Conservation (phyloP, 225 moss, liverwort and hornwort genomes). For the Neckera pumila region DNA sequence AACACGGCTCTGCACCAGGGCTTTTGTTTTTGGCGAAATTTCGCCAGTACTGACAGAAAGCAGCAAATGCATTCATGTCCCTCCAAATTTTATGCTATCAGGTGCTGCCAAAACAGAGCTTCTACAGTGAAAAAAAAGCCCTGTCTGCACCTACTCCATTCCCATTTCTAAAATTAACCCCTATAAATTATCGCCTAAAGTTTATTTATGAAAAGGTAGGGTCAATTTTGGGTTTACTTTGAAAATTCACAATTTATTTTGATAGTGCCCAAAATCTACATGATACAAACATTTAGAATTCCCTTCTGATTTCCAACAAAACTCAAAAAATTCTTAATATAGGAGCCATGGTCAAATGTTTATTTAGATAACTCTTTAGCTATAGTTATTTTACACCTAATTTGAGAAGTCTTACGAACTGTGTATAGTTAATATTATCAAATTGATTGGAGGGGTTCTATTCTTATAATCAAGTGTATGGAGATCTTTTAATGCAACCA, state of each 20-base stretch:
- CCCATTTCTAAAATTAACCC: background rate
- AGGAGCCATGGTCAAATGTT: accelerated
- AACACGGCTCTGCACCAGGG: too few species aligned
- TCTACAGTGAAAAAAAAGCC: too few species aligned
- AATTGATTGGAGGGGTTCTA: accelerated
- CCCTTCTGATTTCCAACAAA: background rate
- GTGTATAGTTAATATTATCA: background rate
- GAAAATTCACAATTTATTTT: background rate
- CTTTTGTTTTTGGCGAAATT: too few species aligned
- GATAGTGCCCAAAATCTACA: background rate
- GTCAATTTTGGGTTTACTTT: background rate
- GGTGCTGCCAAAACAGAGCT: too few species aligned
- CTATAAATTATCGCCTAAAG: accelerated
- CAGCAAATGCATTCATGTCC: too few species aligned
- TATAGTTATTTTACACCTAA: accelerated
- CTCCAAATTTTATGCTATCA: too few species aligned
- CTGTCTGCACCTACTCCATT: background rate
- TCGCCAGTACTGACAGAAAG: too few species aligned
- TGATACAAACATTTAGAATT: background rate
- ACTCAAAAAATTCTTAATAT: background rate
- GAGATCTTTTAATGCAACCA: background rate
- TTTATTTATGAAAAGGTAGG: too few species aligned
- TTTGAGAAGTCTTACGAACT: background rate
- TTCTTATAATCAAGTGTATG: background rate
- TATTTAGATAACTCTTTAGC: accelerated